Conservation (phyloP, 1,139 yeast genomes). For the Saccharomycopsis phalli region DNA sequence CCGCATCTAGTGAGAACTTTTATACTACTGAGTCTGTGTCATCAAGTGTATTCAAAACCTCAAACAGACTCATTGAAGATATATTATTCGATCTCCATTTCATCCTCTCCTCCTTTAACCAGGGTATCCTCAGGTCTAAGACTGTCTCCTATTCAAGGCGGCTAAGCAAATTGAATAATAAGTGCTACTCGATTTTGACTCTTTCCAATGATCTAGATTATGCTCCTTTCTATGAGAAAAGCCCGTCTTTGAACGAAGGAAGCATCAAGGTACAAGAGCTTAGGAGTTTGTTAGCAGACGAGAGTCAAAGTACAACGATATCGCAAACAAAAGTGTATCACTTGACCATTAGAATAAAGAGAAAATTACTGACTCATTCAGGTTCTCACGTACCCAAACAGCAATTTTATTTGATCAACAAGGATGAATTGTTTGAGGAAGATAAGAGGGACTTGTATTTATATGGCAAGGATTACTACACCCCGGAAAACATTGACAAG, state of each 20-base stretch:
- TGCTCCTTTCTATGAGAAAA: constrained; percentile 3
- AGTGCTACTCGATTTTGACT: not conserved
- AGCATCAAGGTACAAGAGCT: not conserved
- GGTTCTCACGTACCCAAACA: constrained; percentile 2
- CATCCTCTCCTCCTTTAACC: constrained; percentile 11
- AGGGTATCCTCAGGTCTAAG: constrained; percentile 4
- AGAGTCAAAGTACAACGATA: constrained; percentile 14
- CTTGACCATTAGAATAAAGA: constrained; percentile 29
- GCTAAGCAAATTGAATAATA: not conserved
- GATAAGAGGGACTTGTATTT: constrained; percentile 12
- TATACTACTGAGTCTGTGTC: not conserved
- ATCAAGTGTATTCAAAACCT: constrained; percentile 42
- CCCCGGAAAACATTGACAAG: constrained; percentile 25
- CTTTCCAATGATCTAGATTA: not conserved
- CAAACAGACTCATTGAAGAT: constrained; percentile 61
- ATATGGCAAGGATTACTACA: constrained; percentile 6
- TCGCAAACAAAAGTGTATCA: constrained; percentile 28
- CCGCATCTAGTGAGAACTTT: too few species aligned
- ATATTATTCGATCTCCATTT: constrained; percentile 34
- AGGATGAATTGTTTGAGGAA: constrained; percentile 1
- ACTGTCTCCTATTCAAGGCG: constrained; percentile 13
- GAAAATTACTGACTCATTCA: constrained; percentile 19
- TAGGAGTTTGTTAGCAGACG: constrained; percentile 9
- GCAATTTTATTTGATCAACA: constrained; percentile 5
- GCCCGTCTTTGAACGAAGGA: not conserved